Evolutionary conservation across 1,139 yeast genomes (phyloP).

Genomic region (Candida smagusa): DNA sequence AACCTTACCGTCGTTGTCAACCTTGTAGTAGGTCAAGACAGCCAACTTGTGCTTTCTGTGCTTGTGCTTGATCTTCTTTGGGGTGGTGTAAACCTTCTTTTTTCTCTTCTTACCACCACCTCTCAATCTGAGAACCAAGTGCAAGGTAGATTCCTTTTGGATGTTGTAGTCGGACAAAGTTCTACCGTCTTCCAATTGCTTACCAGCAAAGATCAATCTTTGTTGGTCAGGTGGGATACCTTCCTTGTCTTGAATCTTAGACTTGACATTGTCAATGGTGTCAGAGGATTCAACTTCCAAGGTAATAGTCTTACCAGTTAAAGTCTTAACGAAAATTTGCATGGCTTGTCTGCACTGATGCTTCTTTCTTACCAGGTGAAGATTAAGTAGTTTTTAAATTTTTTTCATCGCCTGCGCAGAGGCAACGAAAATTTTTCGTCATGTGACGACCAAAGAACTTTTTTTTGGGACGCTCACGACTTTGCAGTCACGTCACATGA

Average conservation of each 20-base stretch:
- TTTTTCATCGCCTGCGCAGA: too few species aligned
- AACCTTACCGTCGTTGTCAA: conserved; percentile 96
- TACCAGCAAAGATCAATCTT: conserved; percentile 99
- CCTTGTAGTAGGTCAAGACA: conserved; percentile 99
- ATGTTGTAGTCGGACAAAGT: conserved; percentile 99
- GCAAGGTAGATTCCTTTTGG: conserved; percentile 98
- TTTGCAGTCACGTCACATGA: too few species aligned
- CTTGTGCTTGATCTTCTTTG: conserved; percentile 99
- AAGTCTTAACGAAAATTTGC: conserved; percentile 99
- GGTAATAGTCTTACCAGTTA: conserved; percentile 99
- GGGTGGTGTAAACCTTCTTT: conserved; percentile 99
- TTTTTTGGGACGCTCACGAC: neutral
- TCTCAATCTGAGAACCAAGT: conserved; percentile 97
- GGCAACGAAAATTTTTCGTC: too few species aligned
- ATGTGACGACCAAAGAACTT: conserved; percentile 1
- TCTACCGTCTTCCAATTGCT: conserved; percentile 99
- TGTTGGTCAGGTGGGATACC: conserved; percentile 99
- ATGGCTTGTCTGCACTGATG: conserved; percentile 57
- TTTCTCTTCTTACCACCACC: conserved; percentile 99
- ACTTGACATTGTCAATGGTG: conserved; percentile 98
- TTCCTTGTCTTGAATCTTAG: conserved; percentile 99
- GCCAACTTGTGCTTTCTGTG: conserved; percentile 99
- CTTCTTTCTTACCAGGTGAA: conserved; percentile 51
- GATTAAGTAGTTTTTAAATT: neutral
- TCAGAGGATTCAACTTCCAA: conserved; percentile 98